Evolutionary conservation across 352 stramenopile species (phyloP), one percentile per base, ranked within the genome.

Genomic region (Elongisporangium anandrum): DNA sequence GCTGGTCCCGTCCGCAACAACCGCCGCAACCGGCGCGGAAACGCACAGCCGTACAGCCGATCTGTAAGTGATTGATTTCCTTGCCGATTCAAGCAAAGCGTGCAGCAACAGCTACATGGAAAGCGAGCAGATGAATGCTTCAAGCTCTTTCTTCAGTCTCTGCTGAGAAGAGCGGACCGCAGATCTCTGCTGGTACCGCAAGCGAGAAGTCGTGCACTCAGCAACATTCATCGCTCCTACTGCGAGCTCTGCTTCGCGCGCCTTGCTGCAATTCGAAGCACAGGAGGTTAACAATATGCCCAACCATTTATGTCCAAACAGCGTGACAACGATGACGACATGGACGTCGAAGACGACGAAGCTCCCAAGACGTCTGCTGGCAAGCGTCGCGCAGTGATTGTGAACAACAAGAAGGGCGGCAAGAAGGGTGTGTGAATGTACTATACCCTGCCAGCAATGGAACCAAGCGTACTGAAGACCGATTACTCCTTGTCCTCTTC

Each of bases 301-400:
- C 29, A 41, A 41, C 13, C 29, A 41, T 41, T 41, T 41, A 4
- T 41, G 29, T 41, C 29, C 29, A 4, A 53, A 54, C 58, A 52
- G 54, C 49, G 54, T 53, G 67, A 70, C 45, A 61, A 75, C 26
- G 73, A 84, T 58, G 67, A 81, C 47, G 64, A 75, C 56, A 90
- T 90, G 80, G 80, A 90, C 60, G 65, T 90, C 19, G 77, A 87
- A 23, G 59, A 81, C 51, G 80, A 81, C 48, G 70, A 84, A 51
- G 69, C 60, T 22, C 57, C 29, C 38, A 71, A 71, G 50, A 69
- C 65, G 22, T 61, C 52, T 50, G 76, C 62, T 26, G 64, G 56
- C 45, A 73, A 77, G 57, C 79, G 79, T 59, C 73, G 77, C 34
- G 76, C 72, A n/a, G 82, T 84, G 19, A 75, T 81, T 53, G 74